These are phyloP conservation scores for Geosmithia putterillii DNA, from an alignment of 2,329 filamentous ascomycete species.

Conservation along the genomic window DNA sequence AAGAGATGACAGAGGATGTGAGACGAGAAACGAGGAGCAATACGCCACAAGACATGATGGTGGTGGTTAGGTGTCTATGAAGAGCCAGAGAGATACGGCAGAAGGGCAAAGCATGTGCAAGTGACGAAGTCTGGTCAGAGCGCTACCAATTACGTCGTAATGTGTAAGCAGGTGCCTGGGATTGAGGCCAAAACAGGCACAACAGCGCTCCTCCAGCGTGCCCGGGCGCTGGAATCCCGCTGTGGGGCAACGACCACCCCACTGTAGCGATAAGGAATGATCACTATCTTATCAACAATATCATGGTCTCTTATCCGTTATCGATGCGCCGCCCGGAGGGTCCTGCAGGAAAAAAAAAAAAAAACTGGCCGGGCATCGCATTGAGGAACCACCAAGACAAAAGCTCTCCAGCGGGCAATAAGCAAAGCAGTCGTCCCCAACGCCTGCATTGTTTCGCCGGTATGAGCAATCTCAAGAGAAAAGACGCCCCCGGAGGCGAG, in stretches of 20 bases:
- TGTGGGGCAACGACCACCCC: background rate
- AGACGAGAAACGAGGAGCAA: background rate
- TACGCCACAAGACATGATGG: background rate
- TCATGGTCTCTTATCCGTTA: background rate
- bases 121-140: background rate
- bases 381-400: background rate
- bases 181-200: background rate
- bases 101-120: background rate
- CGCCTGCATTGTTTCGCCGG: slow-evolving; percentile 3
- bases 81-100: too few species aligned
- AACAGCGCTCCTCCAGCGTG: background rate
- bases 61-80: background rate
- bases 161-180: background rate
- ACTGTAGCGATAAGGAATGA: background rate
- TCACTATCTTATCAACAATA: too few species aligned
- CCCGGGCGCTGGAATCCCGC: background rate
- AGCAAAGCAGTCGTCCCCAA: background rate
- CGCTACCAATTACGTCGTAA: background rate
- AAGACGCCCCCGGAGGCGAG: slow-evolving; percentile 41
- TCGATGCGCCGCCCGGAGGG: background rate
- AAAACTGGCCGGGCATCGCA: background rate
- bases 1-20: background rate
- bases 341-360: slow-evolving; percentile 1
- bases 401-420: background rate
- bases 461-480: slow-evolving; percentile 47